Evolutionary conservation across 1,284 basidiomycete species (phyloP).

Genomic region (Apiotrichum montevideense): DNA sequence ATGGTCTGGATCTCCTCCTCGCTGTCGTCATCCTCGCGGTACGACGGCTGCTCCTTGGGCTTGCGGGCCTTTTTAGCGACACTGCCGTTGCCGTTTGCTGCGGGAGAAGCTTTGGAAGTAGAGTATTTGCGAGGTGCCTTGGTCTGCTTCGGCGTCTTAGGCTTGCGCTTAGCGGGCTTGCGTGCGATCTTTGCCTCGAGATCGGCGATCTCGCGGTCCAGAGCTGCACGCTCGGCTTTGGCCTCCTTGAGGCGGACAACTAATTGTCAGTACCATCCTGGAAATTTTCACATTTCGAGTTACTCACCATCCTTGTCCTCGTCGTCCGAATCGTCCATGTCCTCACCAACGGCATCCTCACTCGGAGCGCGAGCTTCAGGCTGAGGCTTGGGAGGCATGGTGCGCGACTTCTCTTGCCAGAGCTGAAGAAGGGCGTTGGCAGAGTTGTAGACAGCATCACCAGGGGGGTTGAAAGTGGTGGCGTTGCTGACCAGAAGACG

Average conservation of each 20-base stretch:
- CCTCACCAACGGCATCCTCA: conserved; percentile 51
- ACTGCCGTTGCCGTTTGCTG: conserved; percentile 27
- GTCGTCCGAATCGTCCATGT: conserved; percentile 47
- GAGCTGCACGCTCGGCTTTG: conserved; percentile 13
- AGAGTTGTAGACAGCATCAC: conserved; percentile 76
- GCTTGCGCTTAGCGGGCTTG: conserved; percentile 17
- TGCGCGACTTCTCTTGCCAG: conserved; percentile 87
- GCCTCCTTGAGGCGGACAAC: conserved; percentile 15
- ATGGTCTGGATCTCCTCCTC: conserved; percentile 45
- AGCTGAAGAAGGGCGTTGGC: conserved; percentile 72
- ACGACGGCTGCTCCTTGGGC: conserved; percentile 31
- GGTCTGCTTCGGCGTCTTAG: conserved; percentile 41
- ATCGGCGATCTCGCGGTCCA: conserved; percentile 31
- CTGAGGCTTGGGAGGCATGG: conserved; percentile 56
- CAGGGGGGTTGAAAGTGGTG: conserved; percentile 82
- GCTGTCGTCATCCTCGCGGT: conserved; percentile 47
- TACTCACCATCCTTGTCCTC: conserved; percentile 47
- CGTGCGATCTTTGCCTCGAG: conserved; percentile 23
- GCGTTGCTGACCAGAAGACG: conserved; percentile 92
- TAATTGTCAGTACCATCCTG: not conserved
- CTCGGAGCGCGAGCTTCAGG: conserved; percentile 45
- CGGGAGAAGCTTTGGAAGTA: conserved; percentile 31
- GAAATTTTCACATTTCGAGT: too few relatives aligned
- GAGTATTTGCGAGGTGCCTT: conserved; percentile 50
- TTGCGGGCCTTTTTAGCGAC: conserved; percentile 35